phyloP scores from a whole-genome alignment of 441 rosid species.

The Gossypium aridum region DNA sequence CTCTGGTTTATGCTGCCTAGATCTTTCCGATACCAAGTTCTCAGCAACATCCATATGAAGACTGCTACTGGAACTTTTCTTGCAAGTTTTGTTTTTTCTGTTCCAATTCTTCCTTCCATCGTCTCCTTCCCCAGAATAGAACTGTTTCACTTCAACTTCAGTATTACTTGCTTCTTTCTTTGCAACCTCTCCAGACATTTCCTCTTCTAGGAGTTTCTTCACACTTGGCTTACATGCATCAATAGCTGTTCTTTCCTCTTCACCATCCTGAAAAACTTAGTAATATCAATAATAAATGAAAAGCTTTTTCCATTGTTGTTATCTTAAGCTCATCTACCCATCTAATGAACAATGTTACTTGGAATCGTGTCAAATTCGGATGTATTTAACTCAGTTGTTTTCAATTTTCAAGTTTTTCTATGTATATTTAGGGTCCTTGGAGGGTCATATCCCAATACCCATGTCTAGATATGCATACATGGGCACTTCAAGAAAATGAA shows the following conservation, averaged over 20 bases:
- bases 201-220: constrained; percentile 91
- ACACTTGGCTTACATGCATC: constrained; percentile 56
- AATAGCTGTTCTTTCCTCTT: constrained; percentile 17
- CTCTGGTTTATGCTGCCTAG: constrained; percentile 23
- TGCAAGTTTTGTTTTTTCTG: constrained; percentile 42
- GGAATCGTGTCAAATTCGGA: too few species aligned
- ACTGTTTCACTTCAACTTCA: constrained; percentile 35
- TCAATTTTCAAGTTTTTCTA: too few species aligned
- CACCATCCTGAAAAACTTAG: constrained; percentile 31
- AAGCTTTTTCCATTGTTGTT: constrained; percentile 10
- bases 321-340: neutral
- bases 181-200: constrained; percentile 48
- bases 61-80: constrained; percentile 48
- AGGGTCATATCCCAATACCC: too few species aligned
- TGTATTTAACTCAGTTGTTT: too few species aligned
- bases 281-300: constrained; percentile 18
- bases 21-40: constrained; percentile 28
- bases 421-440: too few species aligned
- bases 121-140: constrained; percentile 41
- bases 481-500: too few species aligned
- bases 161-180: constrained; percentile 33
- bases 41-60: constrained; percentile 34
- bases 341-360: neutral
- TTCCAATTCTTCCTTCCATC: constrained; percentile 40
- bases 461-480: too few species aligned